Percentiles rank a stretch among this genome's conserved stretches.
These are phyloP conservation scores for Serendipita indica DNA, from an alignment of 768 basidiomycete genomes.

Conservation along the genomic window DNA sequence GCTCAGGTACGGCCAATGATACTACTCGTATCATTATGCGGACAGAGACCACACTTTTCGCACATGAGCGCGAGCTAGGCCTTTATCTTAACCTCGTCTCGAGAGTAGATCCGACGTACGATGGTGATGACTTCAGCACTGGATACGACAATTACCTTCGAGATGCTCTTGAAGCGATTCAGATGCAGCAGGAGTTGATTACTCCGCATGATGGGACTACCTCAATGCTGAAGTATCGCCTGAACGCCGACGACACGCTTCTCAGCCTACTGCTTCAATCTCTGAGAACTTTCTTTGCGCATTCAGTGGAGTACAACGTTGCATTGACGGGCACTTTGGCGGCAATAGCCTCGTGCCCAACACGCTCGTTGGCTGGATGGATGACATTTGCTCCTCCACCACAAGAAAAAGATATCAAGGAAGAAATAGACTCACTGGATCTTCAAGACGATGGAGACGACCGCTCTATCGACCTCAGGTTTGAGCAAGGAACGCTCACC, in stretches of 20 bases:
- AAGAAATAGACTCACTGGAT: slow-evolving; percentile 14
- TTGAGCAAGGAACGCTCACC: slow-evolving; percentile 51
- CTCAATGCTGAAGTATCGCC: slow-evolving; percentile 20
- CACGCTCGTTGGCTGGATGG: slow-evolving; percentile 81
- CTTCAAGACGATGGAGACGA: slow-evolving; percentile 52
- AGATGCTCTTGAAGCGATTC: slow-evolving; percentile 56
- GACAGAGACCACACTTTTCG: slow-evolving; percentile 60
- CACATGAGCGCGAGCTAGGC: slow-evolving; percentile 71
- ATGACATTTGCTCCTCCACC: slow-evolving; percentile 43
- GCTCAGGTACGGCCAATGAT: slow-evolving; percentile 30
- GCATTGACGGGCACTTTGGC: slow-evolving; percentile 73
- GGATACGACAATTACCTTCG: slow-evolving; percentile 72
- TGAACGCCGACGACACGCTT: slow-evolving; percentile 65
- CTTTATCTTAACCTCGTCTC: slow-evolving; percentile 67
- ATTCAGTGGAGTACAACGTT: slow-evolving; percentile 76
- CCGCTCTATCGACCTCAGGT: slow-evolving; percentile 59
- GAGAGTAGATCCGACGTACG: slow-evolving; percentile 57
- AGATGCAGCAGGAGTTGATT: slow-evolving; percentile 31
- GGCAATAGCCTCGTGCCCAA: slow-evolving; percentile 68
- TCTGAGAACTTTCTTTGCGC: slow-evolving; percentile 66
- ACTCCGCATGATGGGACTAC: slow-evolving; percentile 40
- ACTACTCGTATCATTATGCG: slow-evolving; percentile 22
- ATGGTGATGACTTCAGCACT: slow-evolving; percentile 62
- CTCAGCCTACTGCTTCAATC: slow-evolving; percentile 54
- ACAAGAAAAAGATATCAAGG: slow-evolving; percentile 15